Base-by-base conservation (phyloP, 345 rosid species). In the Populus tremula region DNA sequence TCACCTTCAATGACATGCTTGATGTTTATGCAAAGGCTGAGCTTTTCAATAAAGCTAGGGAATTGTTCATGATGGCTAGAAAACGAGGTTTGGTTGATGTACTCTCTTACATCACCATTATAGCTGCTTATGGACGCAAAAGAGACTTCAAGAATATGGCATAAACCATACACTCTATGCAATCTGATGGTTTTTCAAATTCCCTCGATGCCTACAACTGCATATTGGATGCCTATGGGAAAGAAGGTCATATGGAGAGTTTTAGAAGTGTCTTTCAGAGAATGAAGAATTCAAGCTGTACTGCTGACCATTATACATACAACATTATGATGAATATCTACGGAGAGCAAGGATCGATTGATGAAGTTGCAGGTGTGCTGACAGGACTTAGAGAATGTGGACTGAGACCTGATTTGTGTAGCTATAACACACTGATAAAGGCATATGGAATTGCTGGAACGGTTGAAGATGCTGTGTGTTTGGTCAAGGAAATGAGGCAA, bases 401-500 rank as follows among this genome's bases (percentile, higher is more conserved):
- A 65, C 84, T 82, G 27, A 85, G 92, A 62, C 98, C 93, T 69
- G 97, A 92, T 86, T 78, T 93, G 71, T 91, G 89, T 89, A 86
- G 97, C 89, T 95, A 93, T 69, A 94, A 94, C 84, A 93, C 98
- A 25, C 71, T 94, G 89, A 94, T 94, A 80, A 94, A 93, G 85
- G 98, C 98, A 27, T 91, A 94, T 82, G 98, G 98, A 77, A 86
- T 94, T 50, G 98, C 93, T 56, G 98, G 97, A 68, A 89, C 91
- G 98, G 88, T 91, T 35, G 95, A 94, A 81, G 97, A 93, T 62
- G 98, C 98, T 45, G 89, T 93, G 74, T 85, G 79, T 66, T 85
- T 94, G 89, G 83, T 94, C 61, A 91, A 88, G 84, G 93, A 94
- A 86, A 94, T 94, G 98, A 90, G 97, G 69, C 82, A 64, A 63